These are phyloP conservation scores for Eimeria falciformis DNA, from an alignment of 169 alveolate species.

Conservation along the genomic window DNA sequence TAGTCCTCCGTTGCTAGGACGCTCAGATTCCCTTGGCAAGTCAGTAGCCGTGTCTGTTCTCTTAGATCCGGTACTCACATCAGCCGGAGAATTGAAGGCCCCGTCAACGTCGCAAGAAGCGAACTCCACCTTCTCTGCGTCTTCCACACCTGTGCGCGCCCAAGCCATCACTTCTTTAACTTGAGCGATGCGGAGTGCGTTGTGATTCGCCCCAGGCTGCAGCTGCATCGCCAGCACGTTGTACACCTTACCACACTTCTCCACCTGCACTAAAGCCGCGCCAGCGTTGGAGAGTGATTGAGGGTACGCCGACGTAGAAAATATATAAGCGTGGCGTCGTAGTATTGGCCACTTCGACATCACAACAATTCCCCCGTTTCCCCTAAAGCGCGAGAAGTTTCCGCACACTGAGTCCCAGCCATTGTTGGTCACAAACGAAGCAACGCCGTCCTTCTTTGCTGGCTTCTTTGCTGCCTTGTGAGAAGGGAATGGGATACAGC, in stretches of 20 bases:
- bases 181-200: conserved; percentile 83
- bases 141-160: conserved; percentile 82
- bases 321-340: conserved; percentile 83
- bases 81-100: conserved; percentile 36
- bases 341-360: conserved; percentile 81
- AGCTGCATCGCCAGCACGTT: conserved; percentile 89
- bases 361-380: conserved; percentile 84
- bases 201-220: conserved; percentile 84
- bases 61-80: conserved; percentile 26
- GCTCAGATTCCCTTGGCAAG: background rate
- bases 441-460: background rate
- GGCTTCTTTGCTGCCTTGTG: background rate
- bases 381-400: conserved; percentile 53
- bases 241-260: conserved; percentile 79
- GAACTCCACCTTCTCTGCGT: conserved; percentile 78
- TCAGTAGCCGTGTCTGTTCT: conserved; percentile 18
- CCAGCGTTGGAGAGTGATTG: conserved; percentile 86
- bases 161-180: conserved; percentile 84
- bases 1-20: background rate
- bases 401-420: conserved; percentile 79
- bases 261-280: conserved; percentile 85
- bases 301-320: conserved; percentile 77
- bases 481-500: conserved; percentile 61
- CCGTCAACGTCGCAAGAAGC: conserved; percentile 80
- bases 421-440: background rate